These are phyloP conservation scores for Limtongia smithiae DNA, from an alignment of 805 yeast genomes.

Conservation along the genomic window DNA sequence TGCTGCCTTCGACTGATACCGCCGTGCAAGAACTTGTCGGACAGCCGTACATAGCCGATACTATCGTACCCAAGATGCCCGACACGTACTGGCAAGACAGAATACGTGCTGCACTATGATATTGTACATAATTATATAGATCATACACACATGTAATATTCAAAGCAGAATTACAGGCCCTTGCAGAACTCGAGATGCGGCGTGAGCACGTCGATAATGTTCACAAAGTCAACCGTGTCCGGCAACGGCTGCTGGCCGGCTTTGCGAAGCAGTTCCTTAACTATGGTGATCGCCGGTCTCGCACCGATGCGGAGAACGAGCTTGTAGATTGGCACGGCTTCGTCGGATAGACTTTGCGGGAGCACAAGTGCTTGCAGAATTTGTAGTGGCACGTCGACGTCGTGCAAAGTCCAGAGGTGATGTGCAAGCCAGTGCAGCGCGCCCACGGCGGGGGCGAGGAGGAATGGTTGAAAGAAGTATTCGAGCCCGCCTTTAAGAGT, in stretches of 20 bases:
- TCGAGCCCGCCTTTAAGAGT: conserved; percentile 75
- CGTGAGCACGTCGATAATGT: conserved; percentile 14
- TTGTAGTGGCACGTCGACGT: conserved; percentile 39
- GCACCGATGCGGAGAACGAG: conserved; percentile 39
- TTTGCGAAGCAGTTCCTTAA: conserved; percentile 30
- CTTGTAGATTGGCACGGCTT: conserved; percentile 45
- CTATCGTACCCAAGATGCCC: not conserved
- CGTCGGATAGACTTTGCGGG: conserved; percentile 46
- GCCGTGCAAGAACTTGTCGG: conserved; percentile 6
- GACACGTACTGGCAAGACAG: conserved; percentile 12
- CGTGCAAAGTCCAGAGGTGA: conserved; percentile 40
- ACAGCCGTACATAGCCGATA: conserved; percentile 2
- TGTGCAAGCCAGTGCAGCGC: conserved; percentile 50
- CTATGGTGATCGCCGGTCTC: conserved; percentile 26
- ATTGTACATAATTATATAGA: no score
- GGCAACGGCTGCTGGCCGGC: conserved; percentile 8
- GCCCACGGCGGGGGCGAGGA: conserved; percentile 56
- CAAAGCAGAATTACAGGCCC: conserved; percentile 1
- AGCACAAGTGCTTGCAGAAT: conserved; percentile 43
- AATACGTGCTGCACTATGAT: conserved; percentile 1
- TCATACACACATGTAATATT: not conserved
- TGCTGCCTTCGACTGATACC: not conserved
- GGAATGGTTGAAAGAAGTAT: conserved; percentile 76
- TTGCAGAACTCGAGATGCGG: conserved; percentile 21
- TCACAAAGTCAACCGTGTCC: conserved; percentile 15